Percentiles rank a stretch among this genome's conserved stretches.
Evolutionary conservation across 2,329 filamentous ascomycete genomes (phyloP).

Genomic region (Onygenales sp.): DNA sequence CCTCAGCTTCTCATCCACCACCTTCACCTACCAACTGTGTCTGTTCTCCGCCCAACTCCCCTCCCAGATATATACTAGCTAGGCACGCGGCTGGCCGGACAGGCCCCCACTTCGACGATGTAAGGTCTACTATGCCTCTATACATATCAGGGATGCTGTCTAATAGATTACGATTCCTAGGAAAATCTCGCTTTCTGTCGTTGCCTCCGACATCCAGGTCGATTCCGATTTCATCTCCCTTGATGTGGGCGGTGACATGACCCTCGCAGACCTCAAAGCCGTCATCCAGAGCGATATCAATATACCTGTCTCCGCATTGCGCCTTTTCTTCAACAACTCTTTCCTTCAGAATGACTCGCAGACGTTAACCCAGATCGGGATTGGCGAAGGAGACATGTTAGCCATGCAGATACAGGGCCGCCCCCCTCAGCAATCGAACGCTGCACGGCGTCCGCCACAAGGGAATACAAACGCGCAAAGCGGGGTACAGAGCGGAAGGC

Average conservation of each 20-base stretch:
- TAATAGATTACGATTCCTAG: conserved; percentile 35
- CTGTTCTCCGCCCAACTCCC: background rate
- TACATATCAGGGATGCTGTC: background rate
- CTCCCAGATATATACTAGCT: background rate
- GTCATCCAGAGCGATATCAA: conserved; percentile 76
- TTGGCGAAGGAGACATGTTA: conserved; percentile 86
- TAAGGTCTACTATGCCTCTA: background rate
- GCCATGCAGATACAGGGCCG: conserved; percentile 60
- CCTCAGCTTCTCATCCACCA: background rate
- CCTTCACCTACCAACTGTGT: background rate
- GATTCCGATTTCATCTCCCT: conserved; percentile 71
- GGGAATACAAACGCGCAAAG: conserved; percentile 9
- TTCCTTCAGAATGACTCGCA: conserved; percentile 67
- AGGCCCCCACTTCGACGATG: background rate
- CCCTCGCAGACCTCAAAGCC: conserved; percentile 74
- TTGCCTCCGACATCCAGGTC: conserved; percentile 56
- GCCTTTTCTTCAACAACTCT: conserved; percentile 83
- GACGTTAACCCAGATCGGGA: conserved; percentile 70
- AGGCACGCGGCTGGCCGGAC: background rate
- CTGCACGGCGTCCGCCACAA: background rate
- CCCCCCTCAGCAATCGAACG: conserved; percentile 17
- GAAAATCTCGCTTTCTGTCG: conserved; percentile 81
- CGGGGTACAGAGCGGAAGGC: conserved; percentile 12
- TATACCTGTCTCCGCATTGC: conserved; percentile 63
- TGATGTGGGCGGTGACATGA: conserved; percentile 74